These are phyloP conservation scores for Globisporangium yorkense DNA, from an alignment of 352 stramenopile genomes.

Conservation along the genomic window DNA sequence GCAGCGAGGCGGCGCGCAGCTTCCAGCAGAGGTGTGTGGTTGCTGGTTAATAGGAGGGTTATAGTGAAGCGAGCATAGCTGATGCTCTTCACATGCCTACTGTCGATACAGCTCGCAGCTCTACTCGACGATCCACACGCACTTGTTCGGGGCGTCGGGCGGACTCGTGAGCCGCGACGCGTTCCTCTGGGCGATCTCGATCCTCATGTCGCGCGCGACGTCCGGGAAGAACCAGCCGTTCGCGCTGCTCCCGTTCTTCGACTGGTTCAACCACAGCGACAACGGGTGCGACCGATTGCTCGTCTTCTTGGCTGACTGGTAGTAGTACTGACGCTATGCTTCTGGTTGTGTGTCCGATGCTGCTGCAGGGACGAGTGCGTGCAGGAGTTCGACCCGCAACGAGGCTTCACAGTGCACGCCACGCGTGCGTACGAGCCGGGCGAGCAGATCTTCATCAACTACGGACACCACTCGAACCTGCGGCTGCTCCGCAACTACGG, in stretches of 20 bases:
- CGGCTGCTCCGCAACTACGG: constrained; percentile 80
- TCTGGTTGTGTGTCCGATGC: background rate
- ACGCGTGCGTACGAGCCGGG: constrained; percentile 42
- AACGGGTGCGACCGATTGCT: constrained; percentile 26
- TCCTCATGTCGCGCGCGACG: constrained; percentile 77
- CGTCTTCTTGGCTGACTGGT: background rate
- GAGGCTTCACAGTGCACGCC: constrained; percentile 61
- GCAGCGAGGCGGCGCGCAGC: constrained; percentile 42
- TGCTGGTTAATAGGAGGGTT: background rate
- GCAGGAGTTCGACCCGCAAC: constrained; percentile 47
- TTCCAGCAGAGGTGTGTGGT: constrained; percentile 57
- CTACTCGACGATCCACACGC: constrained; percentile 62
- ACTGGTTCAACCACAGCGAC: constrained; percentile 81
- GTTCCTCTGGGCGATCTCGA: constrained; percentile 79
- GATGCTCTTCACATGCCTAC: no score
- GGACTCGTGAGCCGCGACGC: constrained; percentile 45
- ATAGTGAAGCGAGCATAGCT: background rate
- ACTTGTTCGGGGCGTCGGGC: constrained; percentile 59
- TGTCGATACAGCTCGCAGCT: constrained; percentile 33
- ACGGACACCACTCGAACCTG: constrained; percentile 59
- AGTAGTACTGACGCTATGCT: background rate
- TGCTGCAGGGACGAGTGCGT: constrained; percentile 50
- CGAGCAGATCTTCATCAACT: constrained; percentile 82
- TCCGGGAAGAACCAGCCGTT: constrained; percentile 72
- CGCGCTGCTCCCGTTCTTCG: constrained; percentile 80